Conservation (phyloP, 78 protist genomes). For the Cavenderia fasciculata region DNA sequence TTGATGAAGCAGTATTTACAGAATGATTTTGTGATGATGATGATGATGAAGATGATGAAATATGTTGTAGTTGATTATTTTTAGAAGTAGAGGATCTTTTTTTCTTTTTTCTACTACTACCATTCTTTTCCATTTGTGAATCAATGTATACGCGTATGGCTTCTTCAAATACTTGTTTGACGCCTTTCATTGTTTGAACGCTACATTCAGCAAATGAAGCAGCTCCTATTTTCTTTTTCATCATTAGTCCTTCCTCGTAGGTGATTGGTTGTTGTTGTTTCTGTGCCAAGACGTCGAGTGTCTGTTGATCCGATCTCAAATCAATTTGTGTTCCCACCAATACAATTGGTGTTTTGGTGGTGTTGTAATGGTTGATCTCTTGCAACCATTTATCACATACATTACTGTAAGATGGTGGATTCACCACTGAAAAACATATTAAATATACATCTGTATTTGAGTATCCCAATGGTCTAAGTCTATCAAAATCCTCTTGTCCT, state of each 20-base stretch:
- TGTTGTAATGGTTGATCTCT: conserved; percentile 90
- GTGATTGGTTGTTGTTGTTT: conserved; percentile 66
- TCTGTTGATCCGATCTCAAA: conserved; percentile 56
- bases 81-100: too few species aligned
- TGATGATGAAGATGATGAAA: too few species aligned
- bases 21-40: too few species aligned
- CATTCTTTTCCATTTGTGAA: background rate
- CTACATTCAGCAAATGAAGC: conserved; percentile 58
- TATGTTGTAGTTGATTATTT: too few species aligned
- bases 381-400: conserved; percentile 86
- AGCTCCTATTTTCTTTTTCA: conserved; percentile 69
- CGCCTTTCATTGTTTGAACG: conserved; percentile 49
- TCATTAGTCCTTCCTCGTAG: conserved; percentile 71
- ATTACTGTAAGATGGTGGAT: conserved; percentile 87
- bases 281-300: background rate
- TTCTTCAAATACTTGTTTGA: conserved; percentile 67
- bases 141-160: conserved; percentile 51
- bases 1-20: too few species aligned
- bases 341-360: conserved; percentile 82
- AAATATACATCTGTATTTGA: conserved; percentile 85
- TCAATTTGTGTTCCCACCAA: conserved; percentile 92
- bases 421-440: conserved; percentile 82
- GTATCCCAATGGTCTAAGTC: conserved; percentile 89
- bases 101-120: conserved; percentile 7
- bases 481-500: conserved; percentile 86